phyloP scores from a whole-genome alignment of 108 stramenopile genomes.

The Aurantiochytrium sp. region DNA sequence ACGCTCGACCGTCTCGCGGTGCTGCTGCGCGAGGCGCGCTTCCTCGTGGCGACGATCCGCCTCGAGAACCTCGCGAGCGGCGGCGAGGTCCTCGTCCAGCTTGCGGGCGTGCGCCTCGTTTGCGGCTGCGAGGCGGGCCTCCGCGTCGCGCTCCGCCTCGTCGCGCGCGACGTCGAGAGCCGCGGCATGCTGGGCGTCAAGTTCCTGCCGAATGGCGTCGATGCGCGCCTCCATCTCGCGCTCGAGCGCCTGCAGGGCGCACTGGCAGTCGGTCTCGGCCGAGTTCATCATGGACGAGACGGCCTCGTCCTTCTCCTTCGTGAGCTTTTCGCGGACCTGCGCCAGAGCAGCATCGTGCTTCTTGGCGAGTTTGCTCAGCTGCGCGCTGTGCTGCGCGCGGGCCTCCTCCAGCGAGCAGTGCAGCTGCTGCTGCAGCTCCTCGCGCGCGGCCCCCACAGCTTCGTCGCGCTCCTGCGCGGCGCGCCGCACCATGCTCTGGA shows the following conservation, averaged over 20 bases:
- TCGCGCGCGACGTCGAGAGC: not conserved
- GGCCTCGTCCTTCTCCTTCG: not conserved
- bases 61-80: not conserved
- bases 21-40: not conserved
- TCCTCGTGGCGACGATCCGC: not conserved
- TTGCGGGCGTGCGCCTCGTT: not conserved
- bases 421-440: not conserved
- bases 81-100: not conserved
- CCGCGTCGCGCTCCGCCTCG: not conserved
- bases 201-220: not conserved
- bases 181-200: not conserved
- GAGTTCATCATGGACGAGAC: not conserved
- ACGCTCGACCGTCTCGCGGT: not conserved
- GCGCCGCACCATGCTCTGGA: not conserved
- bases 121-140: no score
- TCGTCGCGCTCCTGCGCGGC: not conserved
- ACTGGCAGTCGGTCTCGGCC: not conserved
- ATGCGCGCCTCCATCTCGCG: not conserved
- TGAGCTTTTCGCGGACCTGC: not conserved
- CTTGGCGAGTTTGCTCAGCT: not conserved
- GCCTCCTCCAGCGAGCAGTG: not conserved
- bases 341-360: not conserved
- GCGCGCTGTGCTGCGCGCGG: not conserved
- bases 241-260: not conserved
- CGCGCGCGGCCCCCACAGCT: not conserved